Evolutionary conservation across 352 stramenopile genomes (phyloP), one percentile per base, ranked within the genome.

Genomic region (Pythium scleroteichum): DNA sequence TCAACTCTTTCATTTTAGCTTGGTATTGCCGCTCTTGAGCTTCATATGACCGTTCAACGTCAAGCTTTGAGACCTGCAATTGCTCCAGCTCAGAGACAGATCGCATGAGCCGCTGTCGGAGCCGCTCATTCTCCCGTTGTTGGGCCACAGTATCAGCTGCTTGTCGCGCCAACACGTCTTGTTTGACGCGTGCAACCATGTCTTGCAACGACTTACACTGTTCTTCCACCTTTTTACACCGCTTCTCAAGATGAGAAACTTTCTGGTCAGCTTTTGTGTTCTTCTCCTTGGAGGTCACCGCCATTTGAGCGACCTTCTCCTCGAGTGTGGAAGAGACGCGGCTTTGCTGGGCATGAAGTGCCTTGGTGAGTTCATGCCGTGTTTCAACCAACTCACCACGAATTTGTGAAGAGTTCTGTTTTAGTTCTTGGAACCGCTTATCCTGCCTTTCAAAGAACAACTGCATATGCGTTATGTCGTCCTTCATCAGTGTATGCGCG

Each of bases 221-320:
- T 12, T 88, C 82, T 27, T 89, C 80, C 1, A 81, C 56, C 46
- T 79, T 84, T 59, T 85, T 85, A 54, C 79, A 74, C 52, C 82
- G 86, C 38, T 82, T 87, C 16, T 72, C 68, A 3, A 90, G 59
- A 27, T 71, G 40, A 14, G 61, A 58, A 8, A 90, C 52, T 52
- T 87, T 73, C 24, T 88, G 78, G 10, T 92, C 78, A 10, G 78
- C 50, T 50, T 79, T 80, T 26, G 33, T 62, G 10, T 73, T 72
- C 50, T 78, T 81, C 0, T 85, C 75, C 56, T 86, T 86, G 27
- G 66, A 67, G 14, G 62, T 33, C 26, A 61, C 69, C 12, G 60
- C 47, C 12, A 90, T 65, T 16, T 80, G 57, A n/a, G 78, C 70
- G 7, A 87, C 53, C 29, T 75, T 84, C 22, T 89, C 79, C 16